These are phyloP conservation scores for Fomitopsis betulina DNA, from an alignment of 1,284 basidiomycete genomes.

Conservation along the genomic window DNA sequence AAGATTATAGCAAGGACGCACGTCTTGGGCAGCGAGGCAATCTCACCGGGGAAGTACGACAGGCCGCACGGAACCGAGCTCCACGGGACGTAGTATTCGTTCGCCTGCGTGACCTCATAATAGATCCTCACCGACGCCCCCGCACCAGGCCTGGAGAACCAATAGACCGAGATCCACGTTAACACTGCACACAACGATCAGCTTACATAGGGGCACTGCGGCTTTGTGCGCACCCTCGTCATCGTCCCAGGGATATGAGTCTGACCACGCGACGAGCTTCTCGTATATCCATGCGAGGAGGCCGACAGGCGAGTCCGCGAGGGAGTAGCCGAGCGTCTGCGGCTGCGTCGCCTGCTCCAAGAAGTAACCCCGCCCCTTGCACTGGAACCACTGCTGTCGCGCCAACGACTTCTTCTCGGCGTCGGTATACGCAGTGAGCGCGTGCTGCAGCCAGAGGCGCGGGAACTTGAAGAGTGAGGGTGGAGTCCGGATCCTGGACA, in stretches of 20 bases:
- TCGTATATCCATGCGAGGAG: slow-evolving; percentile 61
- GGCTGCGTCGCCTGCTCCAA: slow-evolving; percentile 30
- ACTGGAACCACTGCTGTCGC: slow-evolving; percentile 14
- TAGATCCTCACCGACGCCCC: slow-evolving; percentile 37
- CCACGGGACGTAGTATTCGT: not conserved
- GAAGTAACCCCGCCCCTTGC: slow-evolving; percentile 26
- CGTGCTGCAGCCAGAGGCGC: slow-evolving; percentile 8
- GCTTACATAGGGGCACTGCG: not conserved
- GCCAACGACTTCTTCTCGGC: slow-evolving; percentile 31
- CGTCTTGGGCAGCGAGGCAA: slow-evolving; percentile 6
- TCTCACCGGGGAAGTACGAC: slow-evolving; percentile 30
- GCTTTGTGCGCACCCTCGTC: slow-evolving; percentile 36
- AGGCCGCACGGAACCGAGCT: slow-evolving; percentile 27
- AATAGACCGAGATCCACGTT: slow-evolving; percentile 37
- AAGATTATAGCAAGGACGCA: not conserved
- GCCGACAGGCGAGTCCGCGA: slow-evolving; percentile 54
- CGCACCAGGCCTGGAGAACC: slow-evolving; percentile 35
- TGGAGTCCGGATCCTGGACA: not conserved
- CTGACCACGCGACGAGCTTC: slow-evolving; percentile 49
- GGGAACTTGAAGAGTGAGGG: slow-evolving; percentile 4
- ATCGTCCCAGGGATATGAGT: slow-evolving; percentile 46
- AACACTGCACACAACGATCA: slow-evolving; percentile 23
- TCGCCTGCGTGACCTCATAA: slow-evolving; percentile 23
- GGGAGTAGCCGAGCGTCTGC: slow-evolving; percentile 38
- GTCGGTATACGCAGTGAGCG: slow-evolving; percentile 27